Conservation (phyloP, 139 green algal species). For the Desmodesmus armatus region DNA sequence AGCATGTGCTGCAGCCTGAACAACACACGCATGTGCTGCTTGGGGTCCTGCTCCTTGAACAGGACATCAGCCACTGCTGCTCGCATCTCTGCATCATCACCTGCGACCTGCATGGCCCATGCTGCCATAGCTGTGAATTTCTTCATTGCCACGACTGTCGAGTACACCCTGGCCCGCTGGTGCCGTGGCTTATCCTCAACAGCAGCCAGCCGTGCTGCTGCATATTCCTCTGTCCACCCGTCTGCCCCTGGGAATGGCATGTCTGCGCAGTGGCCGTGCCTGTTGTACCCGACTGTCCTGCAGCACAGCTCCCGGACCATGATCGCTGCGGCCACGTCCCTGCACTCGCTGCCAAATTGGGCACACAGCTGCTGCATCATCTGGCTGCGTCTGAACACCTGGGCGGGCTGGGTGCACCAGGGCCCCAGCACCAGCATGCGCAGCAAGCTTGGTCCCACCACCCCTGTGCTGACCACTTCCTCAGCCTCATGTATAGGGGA, state of each 20-base stretch:
- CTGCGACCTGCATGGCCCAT: too few relatives aligned
- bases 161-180: background rate
- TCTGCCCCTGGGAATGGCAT: conserved; percentile 9
- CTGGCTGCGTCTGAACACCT: background rate
- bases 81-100: too few relatives aligned
- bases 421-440: background rate
- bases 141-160: too few relatives aligned
- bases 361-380: conserved; percentile 1
- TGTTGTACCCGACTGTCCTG: conserved; percentile 7
- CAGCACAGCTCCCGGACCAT: background rate
- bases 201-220: background rate
- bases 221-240: background rate
- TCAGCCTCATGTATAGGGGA: background rate
- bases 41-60: too few relatives aligned
- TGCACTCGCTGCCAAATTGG: background rate
- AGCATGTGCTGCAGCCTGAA: too few relatives aligned
- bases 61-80: too few relatives aligned
- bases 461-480: background rate
- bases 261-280: background rate
- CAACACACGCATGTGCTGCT: too few relatives aligned
- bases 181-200: background rate
- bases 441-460: background rate
- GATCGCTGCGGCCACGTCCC: background rate
- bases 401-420: background rate
- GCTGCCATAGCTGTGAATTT: too few relatives aligned